These are phyloP conservation scores for Dryadomyces quercus-mongolicae DNA, from an alignment of 2,329 filamentous ascomycete genomes.

Conservation along the genomic window DNA sequence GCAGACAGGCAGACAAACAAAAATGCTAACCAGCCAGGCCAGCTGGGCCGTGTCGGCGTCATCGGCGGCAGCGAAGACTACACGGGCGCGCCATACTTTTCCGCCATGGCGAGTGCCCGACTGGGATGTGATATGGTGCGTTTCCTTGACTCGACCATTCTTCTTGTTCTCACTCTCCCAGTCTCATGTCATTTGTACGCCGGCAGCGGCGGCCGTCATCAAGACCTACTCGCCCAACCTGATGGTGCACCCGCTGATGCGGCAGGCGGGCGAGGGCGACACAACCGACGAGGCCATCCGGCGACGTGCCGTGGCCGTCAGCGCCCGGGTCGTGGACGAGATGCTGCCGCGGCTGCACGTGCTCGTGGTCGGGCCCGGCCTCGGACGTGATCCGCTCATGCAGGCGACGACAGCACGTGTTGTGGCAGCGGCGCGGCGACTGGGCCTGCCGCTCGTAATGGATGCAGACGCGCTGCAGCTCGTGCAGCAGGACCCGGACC, in stretches of 20 bases:
- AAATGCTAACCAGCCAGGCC: constrained; percentile 49
- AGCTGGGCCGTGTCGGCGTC: constrained; percentile 82
- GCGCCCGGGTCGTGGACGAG: constrained; percentile 54
- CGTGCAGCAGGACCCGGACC: constrained; percentile 60
- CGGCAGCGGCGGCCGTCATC: constrained; percentile 74
- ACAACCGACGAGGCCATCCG: no score
- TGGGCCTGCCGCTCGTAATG: constrained; percentile 67
- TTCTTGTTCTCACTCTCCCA: constrained; percentile 22
- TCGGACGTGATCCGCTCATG: constrained; percentile 83
- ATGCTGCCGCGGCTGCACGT: constrained; percentile 85
- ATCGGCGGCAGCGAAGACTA: constrained; percentile 95
- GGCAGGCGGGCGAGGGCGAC: constrained; percentile 48
- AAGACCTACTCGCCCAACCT: constrained; percentile 97
- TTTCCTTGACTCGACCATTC: no score
- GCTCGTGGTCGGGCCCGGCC: constrained; percentile 81
- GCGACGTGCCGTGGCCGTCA: constrained; percentile 42
- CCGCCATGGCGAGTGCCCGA: constrained; percentile 87
- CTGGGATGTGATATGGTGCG: constrained; percentile 80
- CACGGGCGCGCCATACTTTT: constrained; percentile 95
- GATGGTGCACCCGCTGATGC: constrained; percentile 96
- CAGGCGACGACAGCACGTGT: constrained; percentile 73
- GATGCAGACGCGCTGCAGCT: constrained; percentile 83
- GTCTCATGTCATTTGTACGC: constrained; percentile 95
- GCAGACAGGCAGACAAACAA: not conserved
- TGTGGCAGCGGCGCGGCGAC: constrained; percentile 63